Conservation (phyloP, 805 yeast genomes). For the Priceomyces medius region DNA sequence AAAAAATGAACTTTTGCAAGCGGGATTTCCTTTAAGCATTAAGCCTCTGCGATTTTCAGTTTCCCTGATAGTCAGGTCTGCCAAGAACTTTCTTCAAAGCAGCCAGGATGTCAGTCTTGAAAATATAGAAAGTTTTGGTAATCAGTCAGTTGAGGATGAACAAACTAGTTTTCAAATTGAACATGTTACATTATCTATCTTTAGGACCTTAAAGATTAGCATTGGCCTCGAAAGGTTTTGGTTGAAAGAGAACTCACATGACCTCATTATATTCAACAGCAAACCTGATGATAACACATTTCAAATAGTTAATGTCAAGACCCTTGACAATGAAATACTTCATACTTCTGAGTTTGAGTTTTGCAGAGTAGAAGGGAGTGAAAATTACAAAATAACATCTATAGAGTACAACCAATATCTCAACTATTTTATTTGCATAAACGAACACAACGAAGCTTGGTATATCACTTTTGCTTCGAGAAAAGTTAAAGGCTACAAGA, state of each 20-base stretch:
- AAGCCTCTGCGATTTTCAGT: conserved; percentile 26
- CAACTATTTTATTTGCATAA: conserved; percentile 29
- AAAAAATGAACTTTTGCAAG: conserved; percentile 32
- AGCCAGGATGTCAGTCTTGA: conserved; percentile 24
- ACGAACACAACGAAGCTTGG: conserved; percentile 27
- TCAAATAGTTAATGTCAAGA: conserved; percentile 35
- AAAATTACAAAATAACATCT: conserved; percentile 13
- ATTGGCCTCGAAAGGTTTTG: conserved; percentile 32
- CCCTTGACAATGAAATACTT: conserved; percentile 28
- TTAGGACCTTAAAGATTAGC: conserved; percentile 33
- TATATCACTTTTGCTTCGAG: conserved; percentile 12
- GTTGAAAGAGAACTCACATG: conserved; percentile 41
- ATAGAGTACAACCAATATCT: conserved; percentile 25
- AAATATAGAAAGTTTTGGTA: conserved; percentile 35
- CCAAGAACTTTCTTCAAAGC: conserved; percentile 32
- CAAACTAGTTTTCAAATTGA: conserved; percentile 25
- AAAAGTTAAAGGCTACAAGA: conserved; percentile 14
- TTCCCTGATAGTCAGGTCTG: conserved; percentile 27
- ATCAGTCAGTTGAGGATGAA: conserved; percentile 31
- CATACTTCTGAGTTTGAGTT: conserved; percentile 27
- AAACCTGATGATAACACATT: conserved; percentile 19
- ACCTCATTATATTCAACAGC: conserved; percentile 31
- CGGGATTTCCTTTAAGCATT: conserved; percentile 31
- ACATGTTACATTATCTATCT: conserved; percentile 25
- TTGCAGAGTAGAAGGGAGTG: conserved; percentile 17